Evolutionary conservation across 345 rosid species (phyloP).

Genomic region (Aurinia saxatilis): DNA sequence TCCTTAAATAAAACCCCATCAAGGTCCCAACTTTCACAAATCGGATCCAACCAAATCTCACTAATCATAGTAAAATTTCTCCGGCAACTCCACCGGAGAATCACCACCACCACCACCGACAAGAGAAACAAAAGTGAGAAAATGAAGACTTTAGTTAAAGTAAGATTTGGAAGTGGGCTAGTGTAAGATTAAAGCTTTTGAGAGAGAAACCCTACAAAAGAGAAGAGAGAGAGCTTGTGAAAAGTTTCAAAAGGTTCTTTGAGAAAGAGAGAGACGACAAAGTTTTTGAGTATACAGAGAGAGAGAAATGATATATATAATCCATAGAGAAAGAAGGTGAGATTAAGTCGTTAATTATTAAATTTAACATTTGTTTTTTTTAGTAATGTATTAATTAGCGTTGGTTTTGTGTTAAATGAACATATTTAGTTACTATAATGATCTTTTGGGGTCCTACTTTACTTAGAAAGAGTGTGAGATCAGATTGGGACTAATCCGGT

Average conservation of each 20-base stretch:
- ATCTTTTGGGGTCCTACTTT: slow-evolving; percentile 5
- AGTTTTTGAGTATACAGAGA: slow-evolving; percentile 14
- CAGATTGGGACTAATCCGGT: slow-evolving; percentile 6
- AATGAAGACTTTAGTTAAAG: slow-evolving; percentile 23
- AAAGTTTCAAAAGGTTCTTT: slow-evolving; percentile 30
- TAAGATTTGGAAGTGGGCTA: slow-evolving; percentile 6
- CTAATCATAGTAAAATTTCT: slow-evolving; percentile 4
- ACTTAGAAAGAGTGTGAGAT: slow-evolving; percentile 14
- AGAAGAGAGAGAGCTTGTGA: slow-evolving; percentile 25
- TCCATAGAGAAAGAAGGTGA: slow-evolving; percentile 24
- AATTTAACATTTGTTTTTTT: not conserved
- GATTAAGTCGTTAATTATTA: slow-evolving; percentile 12
- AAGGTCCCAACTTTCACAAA: not conserved
- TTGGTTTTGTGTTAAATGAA: not conserved
- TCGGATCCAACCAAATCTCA: slow-evolving; percentile 17
- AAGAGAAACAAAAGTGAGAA: not conserved
- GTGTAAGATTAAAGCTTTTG: slow-evolving; percentile 24
- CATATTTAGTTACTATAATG: not conserved
- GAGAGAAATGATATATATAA: not conserved
- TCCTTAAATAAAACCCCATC: slow-evolving; percentile 21
- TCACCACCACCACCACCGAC: slow-evolving; percentile 24
- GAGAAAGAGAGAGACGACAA: slow-evolving; percentile 26
- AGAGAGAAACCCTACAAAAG: not conserved
- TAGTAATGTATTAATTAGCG: not conserved
- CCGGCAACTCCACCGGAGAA: slow-evolving; percentile 20